Base-by-base conservation (phyloP, 2,329 filamentous ascomycete species). In the Aureobasidium sp. region DNA sequence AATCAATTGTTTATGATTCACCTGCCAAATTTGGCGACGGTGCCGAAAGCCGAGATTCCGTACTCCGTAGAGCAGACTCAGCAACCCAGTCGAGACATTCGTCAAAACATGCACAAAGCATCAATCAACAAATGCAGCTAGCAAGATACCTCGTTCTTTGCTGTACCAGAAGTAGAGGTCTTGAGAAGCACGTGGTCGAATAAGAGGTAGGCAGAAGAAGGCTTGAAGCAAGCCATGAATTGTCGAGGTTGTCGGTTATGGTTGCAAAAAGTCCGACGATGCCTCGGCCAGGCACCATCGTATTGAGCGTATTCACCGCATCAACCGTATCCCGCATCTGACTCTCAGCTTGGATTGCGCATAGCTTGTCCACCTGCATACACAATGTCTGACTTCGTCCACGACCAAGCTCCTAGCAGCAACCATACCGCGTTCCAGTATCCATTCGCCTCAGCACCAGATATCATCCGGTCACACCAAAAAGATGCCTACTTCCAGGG, bases 401-500 rank as follows among this genome's bases (percentile, higher is more conserved):
- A 62, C 29, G 67, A 71, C 42, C 59, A 49, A 10, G 39, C 66
- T 7, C 51, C 61, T 1, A 62, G 50, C 11, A 61, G 67, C 21
- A 51, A 65, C 7, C 57, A 65, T n/a, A 58, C 50, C 25, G 63
- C 41, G 49, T 74, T 72, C 66, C 65, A 68, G 58, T 86, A 85
- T 67, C 91, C 93, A 45, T 97, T 89, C 77, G 93, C 94, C 62
- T 84, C 90, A 47, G 92, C 93, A 0, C 93, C 93, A 65, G 93
- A 97, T 76, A 94, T 97, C 62, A 80, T 99, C 75, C 91, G 94
- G 72, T 88, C 93, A 21, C 90, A 97, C 76, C 92, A 99, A 72
- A 97, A 97, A 76, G 94, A 99, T 76, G 86, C 86, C 71, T 97
- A 96, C 80, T 93, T 96, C 77, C 88, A 90, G 69, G 87, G 88